Evolutionary conservation across 2,329 filamentous ascomycete genomes (phyloP).

Genomic region (Aspergillus versicolor): DNA sequence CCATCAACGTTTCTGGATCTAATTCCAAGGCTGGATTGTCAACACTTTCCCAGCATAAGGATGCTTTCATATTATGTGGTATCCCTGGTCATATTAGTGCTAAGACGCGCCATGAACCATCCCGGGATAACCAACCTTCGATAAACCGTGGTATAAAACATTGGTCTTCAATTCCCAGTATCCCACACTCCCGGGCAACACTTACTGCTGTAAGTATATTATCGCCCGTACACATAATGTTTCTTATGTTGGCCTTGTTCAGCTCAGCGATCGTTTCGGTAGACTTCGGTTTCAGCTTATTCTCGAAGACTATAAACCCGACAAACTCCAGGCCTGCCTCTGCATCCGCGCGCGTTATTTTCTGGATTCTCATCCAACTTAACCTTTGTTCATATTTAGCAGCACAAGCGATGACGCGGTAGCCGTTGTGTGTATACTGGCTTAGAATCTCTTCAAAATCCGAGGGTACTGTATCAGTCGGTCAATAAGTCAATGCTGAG

Average conservation of each 20-base stretch:
- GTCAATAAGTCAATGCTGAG: constrained; percentile 23
- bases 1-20: constrained; percentile 73
- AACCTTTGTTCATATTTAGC: constrained; percentile 83
- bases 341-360: constrained; percentile 83
- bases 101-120: neutral
- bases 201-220: constrained; percentile 97
- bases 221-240: constrained; percentile 96
- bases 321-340: constrained; percentile 83
- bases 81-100: constrained; percentile 52
- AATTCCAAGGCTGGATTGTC: constrained; percentile 77
- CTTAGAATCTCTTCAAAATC: constrained; percentile 89
- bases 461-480: constrained; percentile 59
- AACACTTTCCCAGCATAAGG: constrained; percentile 89
- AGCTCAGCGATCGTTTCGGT: constrained; percentile 79
- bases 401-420: constrained; percentile 93
- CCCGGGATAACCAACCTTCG: constrained; percentile 51
- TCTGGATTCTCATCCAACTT: constrained; percentile 91
- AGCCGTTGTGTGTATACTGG: constrained; percentile 93
- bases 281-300: constrained; percentile 91
- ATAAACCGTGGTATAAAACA: constrained; percentile 91
- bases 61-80: constrained; percentile 69
- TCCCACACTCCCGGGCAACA: constrained; percentile 83
- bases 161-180: constrained; percentile 77
- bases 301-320: constrained; percentile 98
- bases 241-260: constrained; percentile 76